These are phyloP conservation scores for Rhododendron molle DNA, from an alignment of 148 eudicot species.

Conservation along the genomic window DNA sequence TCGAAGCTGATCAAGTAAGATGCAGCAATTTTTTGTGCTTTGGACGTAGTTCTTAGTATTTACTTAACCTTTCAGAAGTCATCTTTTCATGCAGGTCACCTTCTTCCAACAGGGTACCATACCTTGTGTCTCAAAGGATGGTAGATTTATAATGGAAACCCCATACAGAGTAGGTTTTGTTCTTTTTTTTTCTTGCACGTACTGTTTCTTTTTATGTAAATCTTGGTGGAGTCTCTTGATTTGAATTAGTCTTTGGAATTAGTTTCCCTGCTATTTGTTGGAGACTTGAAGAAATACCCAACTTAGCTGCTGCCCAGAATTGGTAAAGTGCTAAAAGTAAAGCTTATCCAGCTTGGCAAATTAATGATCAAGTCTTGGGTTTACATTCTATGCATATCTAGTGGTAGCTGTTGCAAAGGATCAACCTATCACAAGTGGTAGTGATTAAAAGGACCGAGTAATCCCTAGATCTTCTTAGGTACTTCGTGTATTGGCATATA, in stretches of 20 bases:
- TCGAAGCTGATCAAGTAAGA: conserved; percentile 86
- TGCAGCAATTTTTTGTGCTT: conserved; percentile 3
- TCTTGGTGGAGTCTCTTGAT: neutral
- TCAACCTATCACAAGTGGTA: neutral
- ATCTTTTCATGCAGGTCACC: conserved; percentile 58
- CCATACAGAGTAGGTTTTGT: conserved; percentile 65
- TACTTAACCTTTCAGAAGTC: conserved; percentile 8
- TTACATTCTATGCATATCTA: neutral
- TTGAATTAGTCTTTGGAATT: neutral
- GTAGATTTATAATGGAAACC: conserved; percentile 93
- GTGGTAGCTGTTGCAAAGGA: neutral
- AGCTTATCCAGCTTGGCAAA: conserved; percentile 4
- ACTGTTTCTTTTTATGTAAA: neutral
- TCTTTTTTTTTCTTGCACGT: neutral
- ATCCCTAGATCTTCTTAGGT: neutral
- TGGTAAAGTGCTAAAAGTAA: neutral
- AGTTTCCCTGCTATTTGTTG: neutral
- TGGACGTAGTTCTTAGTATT: neutral
- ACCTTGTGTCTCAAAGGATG: conserved; percentile 90
- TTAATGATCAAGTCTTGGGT: neutral
- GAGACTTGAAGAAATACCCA: neutral
- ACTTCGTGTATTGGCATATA: neutral
- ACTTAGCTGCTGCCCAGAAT: neutral
- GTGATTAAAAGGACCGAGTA: neutral
- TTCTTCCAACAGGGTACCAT: conserved; percentile 95